Conservation (phyloP, 768 basidiomycete genomes). For the Russula dissimulans region DNA sequence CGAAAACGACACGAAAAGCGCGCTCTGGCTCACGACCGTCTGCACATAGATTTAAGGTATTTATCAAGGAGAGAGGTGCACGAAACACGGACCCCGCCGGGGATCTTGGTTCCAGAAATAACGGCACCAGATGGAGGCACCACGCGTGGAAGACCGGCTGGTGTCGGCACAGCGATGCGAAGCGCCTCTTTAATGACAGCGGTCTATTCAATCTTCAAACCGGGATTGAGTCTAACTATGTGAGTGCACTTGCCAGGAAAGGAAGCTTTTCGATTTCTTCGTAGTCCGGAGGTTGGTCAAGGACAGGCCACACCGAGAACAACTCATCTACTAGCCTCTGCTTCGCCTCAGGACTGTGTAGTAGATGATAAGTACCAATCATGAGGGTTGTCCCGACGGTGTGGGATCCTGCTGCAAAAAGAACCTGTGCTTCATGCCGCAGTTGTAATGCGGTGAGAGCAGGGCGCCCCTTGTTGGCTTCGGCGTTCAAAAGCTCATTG, state of each 20-base stretch:
- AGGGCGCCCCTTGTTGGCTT: neutral
- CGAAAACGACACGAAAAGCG: constrained; percentile 10
- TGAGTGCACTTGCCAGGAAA: constrained; percentile 2
- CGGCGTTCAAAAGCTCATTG: constrained; percentile 4
- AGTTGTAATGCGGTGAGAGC: neutral
- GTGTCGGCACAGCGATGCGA: neutral
- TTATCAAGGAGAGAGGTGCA: neutral
- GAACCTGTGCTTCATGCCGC: neutral
- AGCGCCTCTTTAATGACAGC: constrained; percentile 12
- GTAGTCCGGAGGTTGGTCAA: constrained; percentile 2
- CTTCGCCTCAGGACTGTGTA: neutral
- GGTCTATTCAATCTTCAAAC: neutral
- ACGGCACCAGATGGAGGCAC: constrained; percentile 9
- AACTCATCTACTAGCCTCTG: constrained; percentile 3
- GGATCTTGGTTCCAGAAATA: constrained; percentile 4
- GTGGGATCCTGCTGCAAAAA: constrained; percentile 12
- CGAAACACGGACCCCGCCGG: constrained; percentile 10
- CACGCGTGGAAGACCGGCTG: constrained; percentile 6
- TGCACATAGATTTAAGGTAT: neutral
- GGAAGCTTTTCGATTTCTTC: constrained; percentile 12
- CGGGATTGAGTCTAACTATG: neutral
- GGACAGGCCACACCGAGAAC: constrained; percentile 1
- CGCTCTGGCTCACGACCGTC: constrained; percentile 11
- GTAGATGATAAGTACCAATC: neutral
- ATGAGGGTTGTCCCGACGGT: constrained; percentile 11